Base-by-base conservation (phyloP, 768 basidiomycete species). In the Calocera cornea region DNA sequence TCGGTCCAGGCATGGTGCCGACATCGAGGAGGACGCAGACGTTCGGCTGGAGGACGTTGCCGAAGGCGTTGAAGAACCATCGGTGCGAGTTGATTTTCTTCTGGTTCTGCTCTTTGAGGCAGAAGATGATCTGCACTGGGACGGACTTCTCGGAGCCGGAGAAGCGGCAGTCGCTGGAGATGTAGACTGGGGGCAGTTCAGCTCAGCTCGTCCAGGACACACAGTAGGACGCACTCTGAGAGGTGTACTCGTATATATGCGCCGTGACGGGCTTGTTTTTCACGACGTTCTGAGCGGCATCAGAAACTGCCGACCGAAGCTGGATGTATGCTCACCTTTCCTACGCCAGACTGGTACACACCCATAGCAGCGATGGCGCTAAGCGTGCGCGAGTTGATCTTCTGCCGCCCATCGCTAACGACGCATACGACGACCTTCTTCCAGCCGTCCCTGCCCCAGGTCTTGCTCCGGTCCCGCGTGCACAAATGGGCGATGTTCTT, bases 391-490 rank as follows among this genome's bases (percentile, higher is more conserved):
- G 87, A 83, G 74, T 93, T 92, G 76, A 95, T 89, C 82, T 93
- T 92, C 70, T 78, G 74, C 34, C 92, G 83, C 0, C 92, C 93
- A 75, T 95, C 92, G 44, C 88, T 89, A 8, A 95, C 92, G 71
- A 95, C 87, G 73, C 90, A 93, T 11, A 95, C 88, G 8, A 95
- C 94, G 36, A 95, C 91, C 82, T 97, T 97, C 81, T 97, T 95
- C 95, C 95, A 98, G 1, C 93, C 93, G 0, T 97, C 94, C 75
- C 89, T 89, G 0, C 94, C 95, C 95, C 95, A 98, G 2, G 90
- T 97, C 81, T 91, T 94, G 72, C 87, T 89, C 63, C 90, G 80
- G 50, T 89, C 88, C 24, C 95, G 81, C 71, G 87, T 90, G 74
- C 90, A 92, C 69, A 97, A 76, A 76, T 95, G 91, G 2, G 87